Conservation (phyloP, 352 stramenopile species). For the Globisporangium canariense region DNA sequence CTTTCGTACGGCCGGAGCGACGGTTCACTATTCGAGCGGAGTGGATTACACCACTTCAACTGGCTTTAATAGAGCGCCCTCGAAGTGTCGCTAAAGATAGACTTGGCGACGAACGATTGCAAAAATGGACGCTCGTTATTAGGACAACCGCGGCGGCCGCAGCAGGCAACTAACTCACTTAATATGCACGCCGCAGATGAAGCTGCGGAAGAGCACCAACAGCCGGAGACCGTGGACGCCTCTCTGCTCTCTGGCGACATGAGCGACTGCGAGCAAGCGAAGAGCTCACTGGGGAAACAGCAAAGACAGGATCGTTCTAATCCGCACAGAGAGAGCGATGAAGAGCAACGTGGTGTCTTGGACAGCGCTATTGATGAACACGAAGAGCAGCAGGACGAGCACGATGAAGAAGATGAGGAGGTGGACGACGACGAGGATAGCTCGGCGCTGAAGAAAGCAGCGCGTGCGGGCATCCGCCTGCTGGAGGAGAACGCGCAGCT, state of each 20-base stretch:
- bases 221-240: background rate
- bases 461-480: constrained; percentile 60
- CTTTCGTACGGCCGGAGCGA: background rate
- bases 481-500: constrained; percentile 72
- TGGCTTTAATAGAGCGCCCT: background rate
- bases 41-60: background rate
- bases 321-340: background rate
- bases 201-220: background rate
- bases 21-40: background rate
- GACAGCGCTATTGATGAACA: background rate
- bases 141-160: background rate
- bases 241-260: background rate
- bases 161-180: background rate
- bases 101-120: background rate
- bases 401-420: background rate
- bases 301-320: background rate
- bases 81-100: background rate
- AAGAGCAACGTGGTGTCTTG: background rate
- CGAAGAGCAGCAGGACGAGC: background rate
- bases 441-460: constrained; percentile 52
- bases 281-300: background rate
- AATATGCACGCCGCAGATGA: background rate
- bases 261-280: background rate
- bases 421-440: constrained; percentile 24
- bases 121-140: background rate